These are phyloP conservation scores for Galerina marginata DNA, from an alignment of 768 basidiomycete genomes.

Conservation along the genomic window DNA sequence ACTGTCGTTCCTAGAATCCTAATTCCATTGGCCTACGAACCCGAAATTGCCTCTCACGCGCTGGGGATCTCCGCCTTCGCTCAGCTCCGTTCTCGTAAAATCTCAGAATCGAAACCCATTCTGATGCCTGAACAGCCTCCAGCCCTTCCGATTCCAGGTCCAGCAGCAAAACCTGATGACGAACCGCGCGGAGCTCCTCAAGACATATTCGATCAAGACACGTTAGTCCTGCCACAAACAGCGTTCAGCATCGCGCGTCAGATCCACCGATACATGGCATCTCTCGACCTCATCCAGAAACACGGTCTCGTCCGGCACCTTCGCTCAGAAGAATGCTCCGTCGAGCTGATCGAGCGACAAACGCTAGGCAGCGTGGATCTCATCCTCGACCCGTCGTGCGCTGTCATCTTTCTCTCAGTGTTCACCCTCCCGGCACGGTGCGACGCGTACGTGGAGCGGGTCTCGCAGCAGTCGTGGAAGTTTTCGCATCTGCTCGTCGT, in stretches of 20 bases:
- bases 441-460: slow-evolving; percentile 44
- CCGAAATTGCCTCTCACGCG: slow-evolving; percentile 33
- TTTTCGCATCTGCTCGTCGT: slow-evolving; percentile 61
- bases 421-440: slow-evolving; percentile 55
- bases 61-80: slow-evolving; percentile 45
- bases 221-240: slow-evolving; percentile 45
- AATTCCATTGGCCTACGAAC: slow-evolving; percentile 8
- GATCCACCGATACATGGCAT: slow-evolving; percentile 71
- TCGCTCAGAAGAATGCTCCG: slow-evolving; percentile 43
- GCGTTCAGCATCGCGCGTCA: slow-evolving; percentile 33
- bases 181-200: slow-evolving; percentile 37
- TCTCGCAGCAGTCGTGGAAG: slow-evolving; percentile 67
- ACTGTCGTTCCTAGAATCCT: neutral
- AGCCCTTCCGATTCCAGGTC: neutral
- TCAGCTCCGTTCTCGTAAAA: slow-evolving; percentile 43
- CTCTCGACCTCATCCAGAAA: slow-evolving; percentile 71
- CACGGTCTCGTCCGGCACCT: slow-evolving; percentile 62
- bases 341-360: slow-evolving; percentile 71
- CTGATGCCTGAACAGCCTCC: neutral
- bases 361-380: slow-evolving; percentile 65
- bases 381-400: slow-evolving; percentile 66
- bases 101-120: slow-evolving; percentile 23
- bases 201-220: slow-evolving; percentile 49
- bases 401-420: slow-evolving; percentile 55
- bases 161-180: neutral